Conservation (phyloP, 140 eudicot species). For the Senecio squalidus region DNA sequence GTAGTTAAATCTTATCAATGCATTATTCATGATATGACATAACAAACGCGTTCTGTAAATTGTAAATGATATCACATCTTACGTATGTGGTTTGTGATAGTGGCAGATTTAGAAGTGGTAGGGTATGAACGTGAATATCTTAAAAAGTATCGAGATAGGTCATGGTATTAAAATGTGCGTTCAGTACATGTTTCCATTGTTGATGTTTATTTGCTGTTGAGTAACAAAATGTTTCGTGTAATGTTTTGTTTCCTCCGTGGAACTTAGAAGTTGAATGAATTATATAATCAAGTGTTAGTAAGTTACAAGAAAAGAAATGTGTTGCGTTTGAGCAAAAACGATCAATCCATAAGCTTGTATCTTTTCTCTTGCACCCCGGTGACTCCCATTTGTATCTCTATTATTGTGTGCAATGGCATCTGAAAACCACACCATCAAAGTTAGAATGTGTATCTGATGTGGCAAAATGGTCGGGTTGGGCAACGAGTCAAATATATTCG, state of each 20-base stretch:
- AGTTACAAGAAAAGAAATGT: constrained; percentile 21
- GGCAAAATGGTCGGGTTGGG: background rate
- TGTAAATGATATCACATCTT: background rate
- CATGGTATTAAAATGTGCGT: background rate
- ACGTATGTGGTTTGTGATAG: background rate
- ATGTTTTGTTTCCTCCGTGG: background rate
- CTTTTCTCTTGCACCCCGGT: constrained; percentile 93
- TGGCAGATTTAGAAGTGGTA: too few species aligned
- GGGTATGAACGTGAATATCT: too few species aligned
- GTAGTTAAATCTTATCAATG: background rate
- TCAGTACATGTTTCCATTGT: constrained; percentile 4
- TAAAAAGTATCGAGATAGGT: too few species aligned
- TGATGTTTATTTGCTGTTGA: background rate
- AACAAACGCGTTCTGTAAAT: background rate
- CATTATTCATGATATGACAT: background rate
- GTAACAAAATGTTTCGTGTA: constrained; percentile 12
- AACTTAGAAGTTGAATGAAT: constrained; percentile 14
- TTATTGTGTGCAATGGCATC: constrained; percentile 95
- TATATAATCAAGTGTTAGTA: constrained; percentile 18
- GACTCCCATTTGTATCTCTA: constrained; percentile 98
- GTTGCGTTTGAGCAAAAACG: background rate
- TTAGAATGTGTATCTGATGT: background rate
- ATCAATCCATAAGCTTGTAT: constrained; percentile 87
- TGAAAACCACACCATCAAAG: constrained; percentile 23
- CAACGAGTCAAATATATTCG: background rate